A percentile compares a stretch with the other conserved stretches of the same genome.
phyloP scores from a whole-genome alignment of 1,284 basidiomycete genomes.

The Apiotrichum sp. region DNA sequence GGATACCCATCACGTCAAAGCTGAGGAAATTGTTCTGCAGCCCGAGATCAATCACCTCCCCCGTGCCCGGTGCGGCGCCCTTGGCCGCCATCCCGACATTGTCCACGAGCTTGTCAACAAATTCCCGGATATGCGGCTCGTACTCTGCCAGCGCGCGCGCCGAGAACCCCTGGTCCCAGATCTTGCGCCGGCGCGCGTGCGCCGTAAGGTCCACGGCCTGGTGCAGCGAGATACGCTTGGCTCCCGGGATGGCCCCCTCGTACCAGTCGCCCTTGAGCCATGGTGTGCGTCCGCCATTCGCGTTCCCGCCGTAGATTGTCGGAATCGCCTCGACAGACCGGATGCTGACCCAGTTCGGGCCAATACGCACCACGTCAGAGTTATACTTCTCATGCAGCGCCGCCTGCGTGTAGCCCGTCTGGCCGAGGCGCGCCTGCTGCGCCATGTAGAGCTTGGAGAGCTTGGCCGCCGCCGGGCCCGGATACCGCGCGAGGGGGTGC shows the following conservation, averaged over 20 bases:
- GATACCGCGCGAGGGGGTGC: conserved; percentile 9
- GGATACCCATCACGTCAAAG: conserved; percentile 54
- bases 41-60: background rate
- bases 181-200: conserved; percentile 3
- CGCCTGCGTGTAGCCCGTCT: conserved; percentile 9
- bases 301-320: conserved; percentile 65
- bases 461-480: conserved; percentile 4
- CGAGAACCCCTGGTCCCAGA: conserved; percentile 10
- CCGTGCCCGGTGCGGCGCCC: background rate
- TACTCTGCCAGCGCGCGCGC: conserved; percentile 9
- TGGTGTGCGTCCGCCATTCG: background rate
- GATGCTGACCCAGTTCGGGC: conserved; percentile 78
- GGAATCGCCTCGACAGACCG: conserved; percentile 70
- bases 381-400: conserved; percentile 6
- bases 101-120: conserved; percentile 3
- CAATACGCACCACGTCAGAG: conserved; percentile 63
- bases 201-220: conserved; percentile 2
- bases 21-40: conserved; percentile 61
- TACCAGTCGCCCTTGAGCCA: conserved; percentile 13
- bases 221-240: conserved; percentile 5
- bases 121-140: conserved; percentile 8
- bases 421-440: conserved; percentile 4
- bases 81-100: background rate
- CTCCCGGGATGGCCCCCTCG: conserved; percentile 2
- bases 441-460: conserved; percentile 8